phyloP scores from a whole-genome alignment of 495 filamentous ascomycete species.

The Aspergillus bertholletiae region DNA sequence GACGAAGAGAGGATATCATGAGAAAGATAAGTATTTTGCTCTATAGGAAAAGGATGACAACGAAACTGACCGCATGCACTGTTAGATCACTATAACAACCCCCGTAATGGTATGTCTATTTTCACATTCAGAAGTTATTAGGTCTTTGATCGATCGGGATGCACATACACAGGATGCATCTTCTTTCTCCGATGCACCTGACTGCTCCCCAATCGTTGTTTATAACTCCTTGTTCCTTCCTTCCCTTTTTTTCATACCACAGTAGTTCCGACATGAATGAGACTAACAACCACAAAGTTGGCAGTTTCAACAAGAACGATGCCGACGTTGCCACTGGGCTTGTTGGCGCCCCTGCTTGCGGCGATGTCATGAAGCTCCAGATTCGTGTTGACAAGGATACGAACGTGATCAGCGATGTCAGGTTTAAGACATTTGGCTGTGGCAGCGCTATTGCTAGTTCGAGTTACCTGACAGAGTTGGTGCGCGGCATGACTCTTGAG shows the following conservation, averaged over 20 bases:
- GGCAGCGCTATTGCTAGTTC: slow-evolving; percentile 90
- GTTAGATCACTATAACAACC: slow-evolving; percentile 90
- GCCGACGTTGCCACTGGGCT: slow-evolving; percentile 92
- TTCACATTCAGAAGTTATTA: background rate
- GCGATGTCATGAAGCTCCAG: slow-evolving; percentile 98
- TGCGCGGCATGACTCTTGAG: slow-evolving; percentile 93
- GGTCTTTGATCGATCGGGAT: background rate
- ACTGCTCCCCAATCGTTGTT: background rate
- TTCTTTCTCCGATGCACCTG: background rate
- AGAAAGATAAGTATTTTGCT: slow-evolving; percentile 51
- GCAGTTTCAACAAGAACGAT: slow-evolving; percentile 83
- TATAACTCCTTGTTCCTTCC: background rate
- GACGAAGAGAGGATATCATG: slow-evolving; percentile 53
- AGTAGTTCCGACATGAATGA: no score
- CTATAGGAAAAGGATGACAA: slow-evolving; percentile 3
- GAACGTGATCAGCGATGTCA: slow-evolving; percentile 89
- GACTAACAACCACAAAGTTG: slow-evolving; percentile 61
- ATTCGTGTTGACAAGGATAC: slow-evolving; percentile 90
- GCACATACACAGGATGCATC: background rate
- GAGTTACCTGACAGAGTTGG: slow-evolving; percentile 87
- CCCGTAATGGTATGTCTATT: slow-evolving; percentile 42
- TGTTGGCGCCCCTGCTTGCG: slow-evolving; percentile 84
- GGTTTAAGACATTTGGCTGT: slow-evolving; percentile 99
- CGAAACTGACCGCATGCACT: slow-evolving; percentile 48
- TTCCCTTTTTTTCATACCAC: background rate